Evolutionary conservation across 306 rosid genomes (phyloP).

Genomic region (Rosa lucieae): DNA sequence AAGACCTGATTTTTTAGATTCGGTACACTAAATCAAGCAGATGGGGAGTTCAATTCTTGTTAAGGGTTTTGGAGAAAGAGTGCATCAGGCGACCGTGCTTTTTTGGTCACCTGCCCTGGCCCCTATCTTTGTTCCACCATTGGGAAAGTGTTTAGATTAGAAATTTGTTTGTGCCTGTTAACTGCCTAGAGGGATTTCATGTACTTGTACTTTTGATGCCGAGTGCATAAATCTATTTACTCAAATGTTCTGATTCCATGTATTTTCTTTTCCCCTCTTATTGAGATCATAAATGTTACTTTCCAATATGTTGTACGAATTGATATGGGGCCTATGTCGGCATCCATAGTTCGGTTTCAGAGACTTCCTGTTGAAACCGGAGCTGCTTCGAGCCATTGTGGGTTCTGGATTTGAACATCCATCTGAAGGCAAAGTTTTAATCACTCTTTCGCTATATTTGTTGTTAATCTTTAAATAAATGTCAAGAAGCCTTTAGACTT

Average conservation of each 20-base stretch:
- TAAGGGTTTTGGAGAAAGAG: background rate
- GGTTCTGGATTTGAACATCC: constrained; percentile 87
- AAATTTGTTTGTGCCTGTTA: background rate
- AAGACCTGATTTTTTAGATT: background rate
- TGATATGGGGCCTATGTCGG: constrained; percentile 75
- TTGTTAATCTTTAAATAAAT: background rate
- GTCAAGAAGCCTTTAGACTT: background rate
- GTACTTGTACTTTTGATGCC: background rate
- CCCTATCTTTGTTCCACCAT: background rate
- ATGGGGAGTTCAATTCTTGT: background rate
- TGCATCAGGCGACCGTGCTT: background rate
- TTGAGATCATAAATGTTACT: background rate
- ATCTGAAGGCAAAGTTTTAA: constrained; percentile 68
- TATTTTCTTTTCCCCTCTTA: background rate
- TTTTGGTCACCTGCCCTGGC: background rate
- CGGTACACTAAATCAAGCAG: background rate
- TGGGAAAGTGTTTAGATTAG: background rate
- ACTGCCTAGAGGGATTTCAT: background rate
- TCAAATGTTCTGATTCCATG: background rate
- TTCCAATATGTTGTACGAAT: background rate
- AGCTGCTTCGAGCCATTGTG: constrained; percentile 79
- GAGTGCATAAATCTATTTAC: background rate
- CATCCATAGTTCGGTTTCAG: constrained; percentile 77
- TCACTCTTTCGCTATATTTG: background rate
- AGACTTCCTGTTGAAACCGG: constrained; percentile 78